phyloP scores from a whole-genome alignment of 805 yeast species.

The Monosporozyma aquatica region DNA sequence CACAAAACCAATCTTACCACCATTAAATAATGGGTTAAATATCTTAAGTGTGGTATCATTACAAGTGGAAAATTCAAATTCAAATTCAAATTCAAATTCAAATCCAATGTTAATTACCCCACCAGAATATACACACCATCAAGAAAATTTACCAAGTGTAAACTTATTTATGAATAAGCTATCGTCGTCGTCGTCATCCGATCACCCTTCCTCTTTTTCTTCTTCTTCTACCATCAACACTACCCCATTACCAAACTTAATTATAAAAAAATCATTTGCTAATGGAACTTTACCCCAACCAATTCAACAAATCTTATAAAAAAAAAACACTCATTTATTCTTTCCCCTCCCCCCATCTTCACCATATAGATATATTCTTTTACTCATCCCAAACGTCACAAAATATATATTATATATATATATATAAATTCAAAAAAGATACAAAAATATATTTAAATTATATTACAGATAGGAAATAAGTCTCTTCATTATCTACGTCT shows the following conservation, averaged over 20 bases:
- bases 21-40: conserved; percentile 18
- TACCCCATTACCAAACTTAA: conserved; percentile 6
- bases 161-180: conserved; percentile 3
- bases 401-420: not conserved
- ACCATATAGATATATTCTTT: conserved; percentile 1
- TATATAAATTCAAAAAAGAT: conserved; percentile 1
- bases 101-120: too few relatives aligned
- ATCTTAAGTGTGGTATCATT: conserved; percentile 27
- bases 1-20: conserved; percentile 3
- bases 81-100: too few relatives aligned
- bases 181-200: too few relatives aligned
- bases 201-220: too few relatives aligned
- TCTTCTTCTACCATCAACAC: not conserved
- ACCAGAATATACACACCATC: not conserved
- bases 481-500: conserved; percentile 4
- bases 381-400: too few relatives aligned
- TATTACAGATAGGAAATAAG: not conserved
- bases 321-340: too few relatives aligned
- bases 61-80: conserved; percentile 9
- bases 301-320: conserved; percentile 20
- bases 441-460: not conserved
- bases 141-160: conserved; percentile 6
- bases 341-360: too few relatives aligned
- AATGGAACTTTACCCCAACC: conserved; percentile 27
- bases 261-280: conserved; percentile 16